These are phyloP conservation scores for Halophytophthora polymorphica DNA, from an alignment of 352 stramenopile genomes.

Conservation along the genomic window DNA sequence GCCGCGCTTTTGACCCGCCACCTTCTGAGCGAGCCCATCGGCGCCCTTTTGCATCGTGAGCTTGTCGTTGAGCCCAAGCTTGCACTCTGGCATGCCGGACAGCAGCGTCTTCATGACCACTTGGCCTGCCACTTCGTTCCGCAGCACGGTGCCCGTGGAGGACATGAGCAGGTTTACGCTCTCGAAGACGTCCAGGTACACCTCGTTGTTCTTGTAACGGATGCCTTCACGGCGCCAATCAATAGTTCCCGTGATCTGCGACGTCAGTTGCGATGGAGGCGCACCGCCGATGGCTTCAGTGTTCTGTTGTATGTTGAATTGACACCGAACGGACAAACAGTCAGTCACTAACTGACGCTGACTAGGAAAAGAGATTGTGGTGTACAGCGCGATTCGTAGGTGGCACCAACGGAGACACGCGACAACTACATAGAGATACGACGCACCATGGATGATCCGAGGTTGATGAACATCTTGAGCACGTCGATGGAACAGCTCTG, in stretches of 20 bases:
- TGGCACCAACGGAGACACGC: background rate
- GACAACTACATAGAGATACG: no score
- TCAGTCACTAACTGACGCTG: no score
- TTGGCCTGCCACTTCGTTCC: constrained; percentile 95
- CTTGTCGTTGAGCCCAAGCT: constrained; percentile 98
- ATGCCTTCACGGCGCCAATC: constrained; percentile 94
- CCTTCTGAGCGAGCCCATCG: constrained; percentile 39
- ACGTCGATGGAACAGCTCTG: constrained; percentile 98
- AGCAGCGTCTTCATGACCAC: constrained; percentile 98
- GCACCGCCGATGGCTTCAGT: constrained; percentile 90
- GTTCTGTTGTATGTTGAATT: no score
- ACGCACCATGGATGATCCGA: constrained; percentile 76
- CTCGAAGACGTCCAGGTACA: constrained; percentile 98
- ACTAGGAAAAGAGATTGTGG: no score
- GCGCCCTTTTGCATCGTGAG: constrained; percentile 96
- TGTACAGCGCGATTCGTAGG: no score
- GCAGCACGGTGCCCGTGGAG: constrained; percentile 90
- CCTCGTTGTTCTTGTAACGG: constrained; percentile 98
- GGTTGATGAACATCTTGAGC: constrained; percentile 98
- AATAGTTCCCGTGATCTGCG: constrained; percentile 88
- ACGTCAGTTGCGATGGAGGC: constrained; percentile 82
- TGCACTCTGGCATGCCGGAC: constrained; percentile 98
- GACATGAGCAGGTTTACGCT: constrained; percentile 97
- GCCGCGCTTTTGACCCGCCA: constrained; percentile 65
- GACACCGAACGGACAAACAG: no score